Percentiles rank a stretch among this genome's conserved stretches.
These are phyloP conservation scores for Hondaea fermentalgiana DNA, from an alignment of 108 stramenopile genomes.

Conservation along the genomic window DNA sequence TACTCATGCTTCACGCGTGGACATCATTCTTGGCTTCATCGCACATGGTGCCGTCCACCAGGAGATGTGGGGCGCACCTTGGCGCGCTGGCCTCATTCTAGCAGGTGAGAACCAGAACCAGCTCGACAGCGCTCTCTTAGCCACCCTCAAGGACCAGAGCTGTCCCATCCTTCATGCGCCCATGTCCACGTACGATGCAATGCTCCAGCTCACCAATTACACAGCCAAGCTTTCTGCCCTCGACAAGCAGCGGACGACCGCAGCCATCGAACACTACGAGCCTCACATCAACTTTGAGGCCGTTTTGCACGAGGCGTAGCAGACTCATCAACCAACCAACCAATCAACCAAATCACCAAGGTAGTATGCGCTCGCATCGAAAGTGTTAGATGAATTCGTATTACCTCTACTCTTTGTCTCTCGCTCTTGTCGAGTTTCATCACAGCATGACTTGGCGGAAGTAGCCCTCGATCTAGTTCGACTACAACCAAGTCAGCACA, in stretches of 20 bases:
- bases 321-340: too few relatives aligned
- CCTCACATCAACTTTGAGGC: conserved; percentile 78
- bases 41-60: conserved; percentile 65
- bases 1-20: conserved; percentile 78
- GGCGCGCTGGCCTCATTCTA: neutral
- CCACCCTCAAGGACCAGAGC: conserved; percentile 61
- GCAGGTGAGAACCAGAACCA: neutral
- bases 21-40: conserved; percentile 81
- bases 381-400: too few relatives aligned
- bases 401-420: too few relatives aligned
- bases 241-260: conserved; percentile 65
- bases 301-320: conserved; percentile 33
- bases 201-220: conserved; percentile 64
- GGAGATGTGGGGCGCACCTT: conserved; percentile 42
- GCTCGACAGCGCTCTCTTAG: conserved; percentile 47
- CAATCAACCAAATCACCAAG: too few relatives aligned
- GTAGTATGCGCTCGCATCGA: too few relatives aligned
- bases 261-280: conserved; percentile 75
- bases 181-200: conserved; percentile 61
- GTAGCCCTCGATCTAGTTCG: too few relatives aligned
- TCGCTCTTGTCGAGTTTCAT: too few relatives aligned
- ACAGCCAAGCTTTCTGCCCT: conserved; percentile 80
- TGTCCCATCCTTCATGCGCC: conserved; percentile 65
- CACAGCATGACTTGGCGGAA: too few relatives aligned
- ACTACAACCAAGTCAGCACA: too few relatives aligned